A percentile compares a stretch with the other conserved stretches of the same genome.
Conservation (phyloP, 2,329 filamentous ascomycete genomes). For the Didymella pomorum region DNA sequence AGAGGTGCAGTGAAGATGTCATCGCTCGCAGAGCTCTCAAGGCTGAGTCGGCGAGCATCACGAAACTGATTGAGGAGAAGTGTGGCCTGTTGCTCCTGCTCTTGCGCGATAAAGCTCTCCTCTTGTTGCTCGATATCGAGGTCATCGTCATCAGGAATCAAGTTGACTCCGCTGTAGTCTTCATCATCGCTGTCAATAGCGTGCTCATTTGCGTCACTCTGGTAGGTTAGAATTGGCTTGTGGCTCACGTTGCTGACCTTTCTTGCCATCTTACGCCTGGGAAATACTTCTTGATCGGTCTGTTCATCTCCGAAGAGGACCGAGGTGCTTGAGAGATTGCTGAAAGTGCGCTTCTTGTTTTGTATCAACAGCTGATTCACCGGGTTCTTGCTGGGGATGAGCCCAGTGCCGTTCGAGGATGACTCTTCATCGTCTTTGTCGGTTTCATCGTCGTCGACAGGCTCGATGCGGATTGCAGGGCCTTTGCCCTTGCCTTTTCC, state of each 20-base stretch:
- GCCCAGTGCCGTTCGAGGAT: constrained; percentile 41
- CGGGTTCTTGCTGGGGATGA: constrained; percentile 39
- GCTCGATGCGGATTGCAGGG: constrained; percentile 48
- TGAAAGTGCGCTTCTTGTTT: constrained; percentile 52
- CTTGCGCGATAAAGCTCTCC: constrained; percentile 73
- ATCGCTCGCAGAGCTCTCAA: constrained; percentile 46
- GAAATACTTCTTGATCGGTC: constrained; percentile 44
- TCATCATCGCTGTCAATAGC: constrained; percentile 52
- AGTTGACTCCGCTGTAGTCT: constrained; percentile 76
- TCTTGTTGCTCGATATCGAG: constrained; percentile 82
- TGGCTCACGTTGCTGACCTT: constrained; percentile 46
- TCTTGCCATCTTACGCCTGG: constrained; percentile 49
- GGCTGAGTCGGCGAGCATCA: constrained; percentile 47
- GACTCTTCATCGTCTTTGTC: constrained; percentile 42
- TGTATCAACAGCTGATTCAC: constrained; percentile 39
- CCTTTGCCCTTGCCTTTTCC: constrained; percentile 49
- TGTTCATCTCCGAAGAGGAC: constrained; percentile 48
- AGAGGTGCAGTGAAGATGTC: constrained; percentile 45
- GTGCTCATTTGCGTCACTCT: constrained; percentile 43
- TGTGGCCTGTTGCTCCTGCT: constrained; percentile 41
- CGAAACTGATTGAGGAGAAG: constrained; percentile 42
- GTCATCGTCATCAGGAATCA: constrained; percentile 76
- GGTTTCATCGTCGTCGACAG: constrained; percentile 42
- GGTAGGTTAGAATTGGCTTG: constrained; percentile 50
- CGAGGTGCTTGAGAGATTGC: constrained; percentile 51